phyloP scores from a whole-genome alignment of 495 filamentous ascomycete species.

The Hyphodiscus hymeniophilus region DNA sequence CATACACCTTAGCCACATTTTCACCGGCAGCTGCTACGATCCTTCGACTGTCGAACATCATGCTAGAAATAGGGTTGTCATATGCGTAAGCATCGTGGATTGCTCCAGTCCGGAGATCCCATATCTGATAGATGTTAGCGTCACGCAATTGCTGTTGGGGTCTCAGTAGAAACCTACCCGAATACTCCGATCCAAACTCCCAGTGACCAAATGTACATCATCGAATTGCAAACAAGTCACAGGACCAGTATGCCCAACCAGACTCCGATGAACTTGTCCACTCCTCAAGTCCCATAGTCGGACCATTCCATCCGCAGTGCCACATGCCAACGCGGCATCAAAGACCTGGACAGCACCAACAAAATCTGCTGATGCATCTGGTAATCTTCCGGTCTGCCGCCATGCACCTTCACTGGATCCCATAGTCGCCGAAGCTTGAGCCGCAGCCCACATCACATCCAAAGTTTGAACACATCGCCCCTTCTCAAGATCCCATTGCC shows the following conservation, averaged over 20 bases:
- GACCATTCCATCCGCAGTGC: conserved; percentile 97
- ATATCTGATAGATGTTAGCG: conserved; percentile 58
- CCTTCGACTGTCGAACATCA: conserved; percentile 92
- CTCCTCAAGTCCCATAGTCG: conserved; percentile 94
- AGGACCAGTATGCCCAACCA: conserved; percentile 93
- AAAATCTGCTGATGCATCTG: conserved; percentile 75
- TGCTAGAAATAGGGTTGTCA: conserved; percentile 85
- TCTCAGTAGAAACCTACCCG: conserved; percentile 54
- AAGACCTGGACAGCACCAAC: conserved; percentile 95
- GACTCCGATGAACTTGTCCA: conserved; percentile 89
- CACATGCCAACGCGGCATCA: conserved; percentile 94
- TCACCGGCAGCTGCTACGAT: conserved; percentile 90
- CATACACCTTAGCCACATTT: conserved; percentile 92
- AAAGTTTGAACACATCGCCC: conserved; percentile 95
- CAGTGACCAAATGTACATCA: conserved; percentile 89
- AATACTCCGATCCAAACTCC: conserved; percentile 87
- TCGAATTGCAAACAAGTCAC: conserved; percentile 96
- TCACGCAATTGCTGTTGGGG: not conserved
- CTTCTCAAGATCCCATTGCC: conserved; percentile 95
- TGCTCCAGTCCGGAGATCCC: conserved; percentile 93
- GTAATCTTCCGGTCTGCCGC: conserved; percentile 44
- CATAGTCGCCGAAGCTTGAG: conserved; percentile 71
- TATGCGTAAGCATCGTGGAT: conserved; percentile 97
- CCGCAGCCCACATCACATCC: conserved; percentile 97
- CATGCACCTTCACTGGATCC: conserved; percentile 46